Evolutionary conservation across 1,284 basidiomycete species (phyloP), one percentile per base, ranked within the genome.

Genomic region (Apiotrichum akiyoshidainum): DNA sequence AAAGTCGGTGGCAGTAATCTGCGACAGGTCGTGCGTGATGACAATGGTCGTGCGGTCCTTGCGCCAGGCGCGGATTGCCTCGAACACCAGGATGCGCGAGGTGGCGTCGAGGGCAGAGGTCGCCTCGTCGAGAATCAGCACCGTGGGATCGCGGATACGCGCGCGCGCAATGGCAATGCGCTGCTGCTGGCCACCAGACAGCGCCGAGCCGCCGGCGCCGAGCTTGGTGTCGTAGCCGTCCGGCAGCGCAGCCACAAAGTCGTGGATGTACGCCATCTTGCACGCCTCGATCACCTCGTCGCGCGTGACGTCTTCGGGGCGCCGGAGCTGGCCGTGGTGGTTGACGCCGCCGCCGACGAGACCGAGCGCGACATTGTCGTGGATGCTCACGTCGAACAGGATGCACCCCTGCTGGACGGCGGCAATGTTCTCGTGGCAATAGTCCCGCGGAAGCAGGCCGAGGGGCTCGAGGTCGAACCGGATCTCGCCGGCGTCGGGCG

Each of bases 111-210:
- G 84, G 7, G 95, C 94, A 2, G 92, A 96, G 8, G 94, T 98
- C 1, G 92, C 90, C 81, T 99, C 96, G 72, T 99, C 96, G 37
- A 99, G 86, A 70, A 99, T 89, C 62, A 99, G 81, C 17, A 99
- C 87, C 1, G 87, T 85, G 0, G 95, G 92, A 75, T 99, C 85
- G 53, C 93, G 83, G 57, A 99, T 79, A 59, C 85, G 83, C 2
- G 93, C 94, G 54, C 95, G 81, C 1, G 96, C 95, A 64, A 99
- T 87, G 1, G 92, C 91, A 17, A 99, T 74, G 12, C 96, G 80
- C 79, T 99, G 96, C 67, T 86, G 86, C 82, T 99, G 96, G 5
- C 95, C 95, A 31, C 96, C 95, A 62, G 89, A 92, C 61, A 98
- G 79, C 53, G 83, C 85, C 1, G 88, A 84, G 4, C 91, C 92